Conservation (phyloP, 208 protist genomes). For the Crithidia thermophila region DNA sequence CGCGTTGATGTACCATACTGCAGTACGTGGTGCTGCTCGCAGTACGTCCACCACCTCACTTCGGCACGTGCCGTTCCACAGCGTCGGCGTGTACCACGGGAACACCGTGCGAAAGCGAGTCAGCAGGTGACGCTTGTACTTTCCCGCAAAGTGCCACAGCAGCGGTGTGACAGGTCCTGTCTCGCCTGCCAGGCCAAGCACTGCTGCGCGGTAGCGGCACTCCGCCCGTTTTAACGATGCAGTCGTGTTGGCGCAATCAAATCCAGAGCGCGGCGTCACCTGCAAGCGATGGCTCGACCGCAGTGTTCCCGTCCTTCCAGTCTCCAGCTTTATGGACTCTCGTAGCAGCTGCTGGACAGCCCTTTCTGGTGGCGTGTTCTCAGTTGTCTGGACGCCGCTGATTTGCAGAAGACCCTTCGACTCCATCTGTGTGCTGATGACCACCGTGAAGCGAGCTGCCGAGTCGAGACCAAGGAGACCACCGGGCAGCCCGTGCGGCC, state of each 20-base stretch:
- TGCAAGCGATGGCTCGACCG: conserved; percentile 7
- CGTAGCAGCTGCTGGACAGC: no score
- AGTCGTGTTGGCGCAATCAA: background rate
- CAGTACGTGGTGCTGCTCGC: background rate
- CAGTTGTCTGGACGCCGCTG: background rate
- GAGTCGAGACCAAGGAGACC: conserved; percentile 13
- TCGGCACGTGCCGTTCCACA: conserved; percentile 14
- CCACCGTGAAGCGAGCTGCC: conserved; percentile 1
- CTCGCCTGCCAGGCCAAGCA: conserved; percentile 1
- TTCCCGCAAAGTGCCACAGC: conserved; percentile 20
- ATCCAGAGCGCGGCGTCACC: background rate
- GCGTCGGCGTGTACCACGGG: conserved; percentile 21
- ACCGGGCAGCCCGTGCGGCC: conserved; percentile 13
- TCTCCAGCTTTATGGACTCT: background rate
- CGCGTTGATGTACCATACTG: conserved; percentile 14
- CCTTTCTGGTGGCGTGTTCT: background rate
- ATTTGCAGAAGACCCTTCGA: background rate
- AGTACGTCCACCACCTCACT: background rate
- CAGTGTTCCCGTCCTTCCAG: background rate
- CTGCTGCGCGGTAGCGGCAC: conserved; percentile 9
- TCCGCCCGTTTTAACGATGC: background rate
- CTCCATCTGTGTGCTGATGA: conserved; percentile 6
- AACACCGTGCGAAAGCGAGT: conserved; percentile 6
- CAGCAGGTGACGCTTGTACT: conserved; percentile 2
- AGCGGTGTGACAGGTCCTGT: background rate